These are phyloP conservation scores for Capsella rubella DNA, from an alignment of 441 rosid genomes.

Conservation along the genomic window DNA sequence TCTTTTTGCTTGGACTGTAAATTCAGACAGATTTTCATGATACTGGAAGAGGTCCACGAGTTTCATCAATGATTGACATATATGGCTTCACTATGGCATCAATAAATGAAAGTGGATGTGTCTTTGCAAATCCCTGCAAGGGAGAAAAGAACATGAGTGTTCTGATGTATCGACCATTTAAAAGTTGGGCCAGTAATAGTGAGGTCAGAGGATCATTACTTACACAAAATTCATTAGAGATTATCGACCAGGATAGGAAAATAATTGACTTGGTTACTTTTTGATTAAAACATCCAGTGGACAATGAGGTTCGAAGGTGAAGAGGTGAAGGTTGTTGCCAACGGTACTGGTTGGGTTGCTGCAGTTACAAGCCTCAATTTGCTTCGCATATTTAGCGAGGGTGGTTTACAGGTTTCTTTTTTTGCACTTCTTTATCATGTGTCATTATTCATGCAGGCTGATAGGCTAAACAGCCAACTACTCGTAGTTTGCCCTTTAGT, in stretches of 20 bases:
- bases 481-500: conserved; percentile 11
- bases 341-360: conserved; percentile 87
- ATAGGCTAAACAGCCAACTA: conserved; percentile 12
- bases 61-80: conserved; percentile 93
- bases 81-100: conserved; percentile 98
- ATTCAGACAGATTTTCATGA: conserved; percentile 95
- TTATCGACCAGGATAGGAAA: conserved; percentile 2
- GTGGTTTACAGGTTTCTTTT: conserved; percentile 89
- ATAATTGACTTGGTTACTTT: conserved; percentile 21
- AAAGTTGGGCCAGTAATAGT: conserved; percentile 91
- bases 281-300: conserved; percentile 64
- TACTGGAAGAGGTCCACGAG: conserved; percentile 89
- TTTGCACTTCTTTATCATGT: conserved; percentile 24
- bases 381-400: conserved; percentile 84
- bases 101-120: conserved; percentile 84
- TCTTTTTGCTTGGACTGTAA: conserved; percentile 26
- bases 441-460: conserved; percentile 25
- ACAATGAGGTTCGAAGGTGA: conserved; percentile 98
- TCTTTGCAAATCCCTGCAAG: conserved; percentile 91
- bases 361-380: conserved; percentile 88
- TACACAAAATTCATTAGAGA: conserved; percentile 8
- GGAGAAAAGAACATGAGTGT: conserved; percentile 95
- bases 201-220: conserved; percentile 61
- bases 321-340: conserved; percentile 88
- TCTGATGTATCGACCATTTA: conserved; percentile 91